Percentiles rank a stretch among this genome's conserved stretches.
Conservation (phyloP, 1,139 yeast genomes). For the Suhomyces ambrosiae region DNA sequence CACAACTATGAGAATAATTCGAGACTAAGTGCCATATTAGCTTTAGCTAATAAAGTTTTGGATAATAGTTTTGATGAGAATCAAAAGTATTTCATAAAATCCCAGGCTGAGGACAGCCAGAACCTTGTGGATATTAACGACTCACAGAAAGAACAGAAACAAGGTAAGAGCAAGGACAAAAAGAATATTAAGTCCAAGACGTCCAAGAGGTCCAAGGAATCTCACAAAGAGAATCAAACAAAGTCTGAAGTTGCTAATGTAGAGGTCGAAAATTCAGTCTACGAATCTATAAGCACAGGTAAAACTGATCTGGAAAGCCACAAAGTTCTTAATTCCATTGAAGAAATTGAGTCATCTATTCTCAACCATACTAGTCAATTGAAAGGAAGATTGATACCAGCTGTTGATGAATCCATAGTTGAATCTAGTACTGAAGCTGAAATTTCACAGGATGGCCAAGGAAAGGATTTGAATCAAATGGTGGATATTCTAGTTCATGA, state of each 20-base stretch:
- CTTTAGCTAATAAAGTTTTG: conserved; percentile 22
- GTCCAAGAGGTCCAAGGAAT: too few relatives aligned
- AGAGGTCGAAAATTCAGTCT: conserved; percentile 7
- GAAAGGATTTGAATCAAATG: conserved; percentile 20
- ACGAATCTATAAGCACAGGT: conserved; percentile 1
- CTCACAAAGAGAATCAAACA: not conserved
- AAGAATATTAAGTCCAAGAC: conserved; percentile 1
- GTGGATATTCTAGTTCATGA: conserved; percentile 21
- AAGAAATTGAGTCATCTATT: conserved; percentile 37
- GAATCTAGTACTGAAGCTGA: conserved; percentile 11
- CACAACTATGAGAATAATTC: conserved; percentile 25
- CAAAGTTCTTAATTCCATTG: conserved; percentile 23
- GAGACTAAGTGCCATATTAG: conserved; percentile 26
- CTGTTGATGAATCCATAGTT: conserved; percentile 5
- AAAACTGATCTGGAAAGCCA: conserved; percentile 4
- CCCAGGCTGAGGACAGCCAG: conserved; percentile 1
- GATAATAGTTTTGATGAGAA: conserved; percentile 15
- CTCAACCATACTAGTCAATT: conserved; percentile 30
- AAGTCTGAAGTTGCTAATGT: not conserved
- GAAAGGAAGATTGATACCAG: conserved; percentile 14
- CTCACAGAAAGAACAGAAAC: conserved; percentile 9
- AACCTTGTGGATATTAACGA: conserved; percentile 14
- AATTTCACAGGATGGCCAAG: conserved; percentile 5
- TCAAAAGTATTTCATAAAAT: conserved; percentile 9
- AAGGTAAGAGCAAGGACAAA: not conserved